Percentiles rank a stretch among this genome's conserved stretches.
These are phyloP conservation scores for Vachellia collinsii DNA, from an alignment of 306 rosid species.

Conservation along the genomic window DNA sequence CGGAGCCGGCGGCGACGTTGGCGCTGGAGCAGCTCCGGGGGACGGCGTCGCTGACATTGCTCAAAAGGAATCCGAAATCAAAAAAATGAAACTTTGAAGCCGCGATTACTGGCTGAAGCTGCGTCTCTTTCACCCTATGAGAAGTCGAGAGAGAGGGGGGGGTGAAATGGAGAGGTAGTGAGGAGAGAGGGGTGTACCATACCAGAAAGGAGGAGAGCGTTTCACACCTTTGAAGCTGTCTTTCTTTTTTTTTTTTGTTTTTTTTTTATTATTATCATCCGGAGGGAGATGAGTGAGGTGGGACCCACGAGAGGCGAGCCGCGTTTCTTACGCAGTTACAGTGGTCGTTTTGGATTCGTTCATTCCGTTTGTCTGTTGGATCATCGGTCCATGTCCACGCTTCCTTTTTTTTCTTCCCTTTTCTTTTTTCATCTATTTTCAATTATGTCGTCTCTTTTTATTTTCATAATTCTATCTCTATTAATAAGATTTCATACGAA, in stretches of 20 bases:
- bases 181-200: not conserved
- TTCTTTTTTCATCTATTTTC: not conserved
- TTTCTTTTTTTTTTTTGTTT: not conserved
- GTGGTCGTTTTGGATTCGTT: not conserved
- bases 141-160: not conserved
- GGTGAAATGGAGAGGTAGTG: not conserved
- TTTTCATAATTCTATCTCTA: not conserved
- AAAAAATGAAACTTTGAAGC: not conserved
- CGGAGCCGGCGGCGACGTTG: slow-evolving; percentile 52
- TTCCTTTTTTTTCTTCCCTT: not conserved
- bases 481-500: too few relatives aligned
- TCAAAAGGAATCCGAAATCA: not conserved
- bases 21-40: slow-evolving; percentile 52
- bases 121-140: not conserved
- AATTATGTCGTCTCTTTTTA: not conserved
- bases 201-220: not conserved
- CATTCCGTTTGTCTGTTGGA: not conserved
- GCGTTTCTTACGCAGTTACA: not conserved
- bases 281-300: not conserved
- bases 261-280: not conserved
- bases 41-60: slow-evolving; percentile 35
- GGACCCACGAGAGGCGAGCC: slow-evolving; percentile 3
- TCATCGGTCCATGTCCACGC: slow-evolving; percentile 14
- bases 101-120: not conserved
- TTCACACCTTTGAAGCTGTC: not conserved